These are phyloP conservation scores for Aspergillus cavernicola DNA, from an alignment of 495 filamentous ascomycete genomes.

Conservation along the genomic window DNA sequence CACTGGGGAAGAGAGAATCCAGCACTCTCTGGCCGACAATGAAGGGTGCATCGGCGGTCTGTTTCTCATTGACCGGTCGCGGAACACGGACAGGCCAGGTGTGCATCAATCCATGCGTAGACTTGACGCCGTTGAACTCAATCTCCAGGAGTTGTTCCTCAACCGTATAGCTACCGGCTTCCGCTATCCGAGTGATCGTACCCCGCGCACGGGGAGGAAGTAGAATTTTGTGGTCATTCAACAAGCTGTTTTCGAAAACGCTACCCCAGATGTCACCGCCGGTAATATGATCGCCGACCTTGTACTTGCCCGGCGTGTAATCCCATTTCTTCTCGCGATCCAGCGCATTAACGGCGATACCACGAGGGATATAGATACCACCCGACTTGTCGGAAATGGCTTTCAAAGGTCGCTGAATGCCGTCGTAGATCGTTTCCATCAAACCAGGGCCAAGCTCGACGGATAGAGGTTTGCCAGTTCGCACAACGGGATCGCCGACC, in stretches of 20 bases:
- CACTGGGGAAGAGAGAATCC: conserved; percentile 96
- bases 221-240: conserved; percentile 92
- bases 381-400: conserved; percentile 71
- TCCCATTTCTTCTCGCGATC: conserved; percentile 92
- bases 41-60: conserved; percentile 82
- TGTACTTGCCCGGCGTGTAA: conserved; percentile 76
- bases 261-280: conserved; percentile 92
- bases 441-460: conserved; percentile 96
- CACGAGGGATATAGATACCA: conserved; percentile 96
- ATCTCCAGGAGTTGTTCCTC: conserved; percentile 92
- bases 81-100: conserved; percentile 98
- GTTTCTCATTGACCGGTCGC: conserved; percentile 83
- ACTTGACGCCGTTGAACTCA: conserved; percentile 95
- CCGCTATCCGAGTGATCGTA: conserved; percentile 85
- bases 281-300: conserved; percentile 95
- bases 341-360: conserved; percentile 83
- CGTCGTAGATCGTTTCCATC: conserved; percentile 99
- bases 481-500: conserved; percentile 86
- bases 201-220: conserved; percentile 88
- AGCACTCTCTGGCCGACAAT: conserved; percentile 95
- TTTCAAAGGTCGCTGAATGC: conserved; percentile 92
- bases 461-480: conserved; percentile 91
- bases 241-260: conserved; percentile 93
- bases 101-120: conserved; percentile 95
- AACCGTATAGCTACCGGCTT: conserved; percentile 89